phyloP scores from a whole-genome alignment of 176 grass and related monocot genomes.

The Guadua angustifolia region DNA sequence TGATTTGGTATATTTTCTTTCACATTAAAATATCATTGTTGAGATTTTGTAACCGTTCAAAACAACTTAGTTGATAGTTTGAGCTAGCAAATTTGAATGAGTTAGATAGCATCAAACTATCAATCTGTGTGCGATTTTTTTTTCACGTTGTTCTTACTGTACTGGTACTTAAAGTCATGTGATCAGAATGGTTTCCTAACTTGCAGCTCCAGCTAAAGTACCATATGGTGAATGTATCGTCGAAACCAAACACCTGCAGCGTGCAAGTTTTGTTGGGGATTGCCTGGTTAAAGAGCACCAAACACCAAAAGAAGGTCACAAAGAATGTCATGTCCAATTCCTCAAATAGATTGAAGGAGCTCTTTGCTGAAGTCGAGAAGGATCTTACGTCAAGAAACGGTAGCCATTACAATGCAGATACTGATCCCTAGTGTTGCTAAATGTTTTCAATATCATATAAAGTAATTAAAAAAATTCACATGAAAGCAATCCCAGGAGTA shows the following conservation, averaged over 20 bases:
- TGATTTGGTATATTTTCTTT: not conserved
- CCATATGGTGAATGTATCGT: conserved; percentile 50
- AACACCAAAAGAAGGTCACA: conserved; percentile 81
- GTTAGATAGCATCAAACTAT: not conserved
- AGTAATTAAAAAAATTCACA: conserved; percentile 24
- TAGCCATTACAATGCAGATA: conserved; percentile 24
- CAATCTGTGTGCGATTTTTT: not conserved
- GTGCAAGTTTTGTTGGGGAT: conserved; percentile 76
- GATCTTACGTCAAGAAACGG: conserved; percentile 61
- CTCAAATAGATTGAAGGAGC: conserved; percentile 65
- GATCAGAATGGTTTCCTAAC: conserved; percentile 17
- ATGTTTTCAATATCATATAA: conserved; percentile 9
- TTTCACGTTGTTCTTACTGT: not conserved
- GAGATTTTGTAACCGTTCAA: not conserved
- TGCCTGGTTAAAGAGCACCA: conserved; percentile 81
- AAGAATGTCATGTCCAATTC: conserved; percentile 74
- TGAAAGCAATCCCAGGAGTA: conserved; percentile 1
- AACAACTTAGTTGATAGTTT: conserved; percentile 6
- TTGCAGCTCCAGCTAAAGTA: conserved; percentile 90
- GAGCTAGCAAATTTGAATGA: not conserved
- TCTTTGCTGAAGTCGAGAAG: conserved; percentile 66
- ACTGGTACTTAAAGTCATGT: conserved; percentile 6
- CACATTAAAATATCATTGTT: not conserved
- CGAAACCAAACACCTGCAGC: conserved; percentile 65
- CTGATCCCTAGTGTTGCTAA: not conserved